Percentiles rank a stretch among this genome's conserved stretches.
These are phyloP conservation scores for Sorghum bicolor DNA, from an alignment of 176 grass and related monocot species.

Conservation along the genomic window Sorghum_bicolor_NCBIv3 NC_012873.2:65713001-65713500, in stretches of 20 bases:
- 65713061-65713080: background rate
- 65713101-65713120: background rate
- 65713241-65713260: background rate
- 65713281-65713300: background rate
- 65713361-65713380: background rate
- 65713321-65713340: background rate
- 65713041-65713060: background rate
- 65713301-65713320: background rate
- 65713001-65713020: conserved; percentile 26
- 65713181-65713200: background rate
- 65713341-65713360: background rate
- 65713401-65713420: background rate
- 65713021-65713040: background rate
- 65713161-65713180: background rate
- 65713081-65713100: background rate
- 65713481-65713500: conserved; percentile 99
- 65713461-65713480: conserved; percentile 84
- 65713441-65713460: background rate
- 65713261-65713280: background rate
- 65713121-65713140: background rate
- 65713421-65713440: background rate
- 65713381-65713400: background rate
- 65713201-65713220: background rate
- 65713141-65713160: background rate
- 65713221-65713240: background rate